A percentile compares a stretch with the other conserved stretches of the same genome.
Evolutionary conservation across 2,329 filamentous ascomycete genomes (phyloP).

Genomic region (Niveomyces coronatus): DNA sequence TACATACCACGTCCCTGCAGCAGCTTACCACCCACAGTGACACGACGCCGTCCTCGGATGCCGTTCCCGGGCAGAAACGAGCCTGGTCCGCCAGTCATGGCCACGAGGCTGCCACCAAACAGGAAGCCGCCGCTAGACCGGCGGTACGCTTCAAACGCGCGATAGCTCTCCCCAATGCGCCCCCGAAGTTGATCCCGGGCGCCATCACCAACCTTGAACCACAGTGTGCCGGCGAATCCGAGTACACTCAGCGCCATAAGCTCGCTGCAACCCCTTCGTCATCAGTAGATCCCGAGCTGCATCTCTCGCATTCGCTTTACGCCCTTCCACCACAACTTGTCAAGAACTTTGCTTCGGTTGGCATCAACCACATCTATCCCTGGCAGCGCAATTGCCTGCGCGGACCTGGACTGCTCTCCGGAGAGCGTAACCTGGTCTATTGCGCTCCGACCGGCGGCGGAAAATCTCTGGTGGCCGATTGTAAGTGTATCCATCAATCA

Average conservation of each 20-base stretch:
- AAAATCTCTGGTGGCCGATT: constrained; percentile 62
- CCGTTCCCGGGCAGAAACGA: constrained; percentile 36
- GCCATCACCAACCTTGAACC: constrained; percentile 29
- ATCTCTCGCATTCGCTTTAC: constrained; percentile 53
- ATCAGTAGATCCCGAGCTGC: constrained; percentile 43
- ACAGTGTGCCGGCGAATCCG: constrained; percentile 24
- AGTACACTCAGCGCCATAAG: constrained; percentile 46
- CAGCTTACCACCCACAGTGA: constrained; percentile 32
- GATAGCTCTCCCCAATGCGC: constrained; percentile 21
- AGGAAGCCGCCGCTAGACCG: constrained; percentile 7
- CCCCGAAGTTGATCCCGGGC: constrained; percentile 29
- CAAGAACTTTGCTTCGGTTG: constrained; percentile 52
- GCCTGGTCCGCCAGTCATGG: constrained; percentile 17
- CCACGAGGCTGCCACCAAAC: constrained; percentile 6
- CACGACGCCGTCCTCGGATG: too few relatives aligned
- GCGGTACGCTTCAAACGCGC: constrained; percentile 24
- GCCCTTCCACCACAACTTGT: constrained; percentile 50
- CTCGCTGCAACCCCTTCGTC: constrained; percentile 44
- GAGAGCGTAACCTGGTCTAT: constrained; percentile 64
- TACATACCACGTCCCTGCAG: constrained; percentile 42
- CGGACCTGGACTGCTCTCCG: constrained; percentile 53
- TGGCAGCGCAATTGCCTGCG: constrained; percentile 71
- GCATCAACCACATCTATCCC: constrained; percentile 65
- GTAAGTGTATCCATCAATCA: constrained; percentile 19
- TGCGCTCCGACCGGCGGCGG: constrained; percentile 70